phyloP scores from a whole-genome alignment of 2,329 filamentous ascomycete genomes.

The Didymella exigua region DNA sequence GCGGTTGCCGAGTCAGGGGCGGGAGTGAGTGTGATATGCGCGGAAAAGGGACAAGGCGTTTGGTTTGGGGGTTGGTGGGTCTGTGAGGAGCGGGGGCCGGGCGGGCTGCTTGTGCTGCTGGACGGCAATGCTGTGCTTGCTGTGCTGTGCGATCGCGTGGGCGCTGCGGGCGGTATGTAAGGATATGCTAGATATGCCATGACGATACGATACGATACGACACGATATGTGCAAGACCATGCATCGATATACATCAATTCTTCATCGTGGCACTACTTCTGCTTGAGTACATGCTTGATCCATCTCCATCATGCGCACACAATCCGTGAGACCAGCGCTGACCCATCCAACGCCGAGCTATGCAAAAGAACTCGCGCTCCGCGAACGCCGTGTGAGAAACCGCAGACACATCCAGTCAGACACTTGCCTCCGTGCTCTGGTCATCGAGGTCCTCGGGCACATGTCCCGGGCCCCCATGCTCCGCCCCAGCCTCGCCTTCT shows the following conservation, averaged over 20 bases:
- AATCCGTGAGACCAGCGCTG: too few species aligned
- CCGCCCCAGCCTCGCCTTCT: neutral
- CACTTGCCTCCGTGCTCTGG: conserved; percentile 18
- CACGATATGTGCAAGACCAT: neutral
- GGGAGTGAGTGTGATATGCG: neutral
- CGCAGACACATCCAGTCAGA: neutral
- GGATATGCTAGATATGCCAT: neutral
- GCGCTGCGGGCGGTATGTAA: neutral
- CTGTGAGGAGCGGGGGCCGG: too few species aligned
- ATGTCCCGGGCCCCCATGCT: neutral
- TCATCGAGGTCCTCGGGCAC: conserved; percentile 19
- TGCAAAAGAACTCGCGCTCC: neutral
- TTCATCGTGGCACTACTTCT: too few species aligned
- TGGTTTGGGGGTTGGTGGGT: neutral
- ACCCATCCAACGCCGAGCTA: conserved; percentile 11
- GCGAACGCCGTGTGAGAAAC: conserved; percentile 2
- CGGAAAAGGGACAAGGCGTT: neutral
- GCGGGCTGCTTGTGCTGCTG: too few species aligned
- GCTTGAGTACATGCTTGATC: too few species aligned
- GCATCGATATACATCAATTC: neutral
- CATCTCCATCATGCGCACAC: too few species aligned
- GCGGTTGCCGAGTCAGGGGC: conserved; percentile 10
- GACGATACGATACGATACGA: too few species aligned
- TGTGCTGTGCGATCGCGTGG: neutral
- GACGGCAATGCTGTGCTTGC: neutral